Evolutionary conservation across 352 stramenopile genomes (phyloP).

Genomic region (Globisporangium parvum): DNA sequence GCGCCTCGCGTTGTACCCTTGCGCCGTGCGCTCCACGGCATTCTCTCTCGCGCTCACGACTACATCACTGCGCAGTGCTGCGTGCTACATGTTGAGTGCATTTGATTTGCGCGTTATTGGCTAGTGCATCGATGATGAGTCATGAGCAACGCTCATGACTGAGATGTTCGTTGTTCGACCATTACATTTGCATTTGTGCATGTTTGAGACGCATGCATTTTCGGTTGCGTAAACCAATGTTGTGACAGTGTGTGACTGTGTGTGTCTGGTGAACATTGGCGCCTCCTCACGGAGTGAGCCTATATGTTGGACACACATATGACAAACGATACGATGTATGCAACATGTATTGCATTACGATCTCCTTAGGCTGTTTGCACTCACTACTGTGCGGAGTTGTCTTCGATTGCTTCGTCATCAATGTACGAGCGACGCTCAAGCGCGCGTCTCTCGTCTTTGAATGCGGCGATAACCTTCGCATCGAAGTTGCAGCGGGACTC

Average conservation of each 20-base stretch:
- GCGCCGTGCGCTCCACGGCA: too few species aligned
- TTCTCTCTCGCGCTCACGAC: too few species aligned
- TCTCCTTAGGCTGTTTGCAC: background rate
- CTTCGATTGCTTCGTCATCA: conserved; percentile 6
- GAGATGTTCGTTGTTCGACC: too few species aligned
- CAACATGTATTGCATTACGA: background rate
- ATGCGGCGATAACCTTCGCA: conserved; percentile 2
- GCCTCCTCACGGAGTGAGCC: background rate
- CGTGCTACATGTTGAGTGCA: too few species aligned
- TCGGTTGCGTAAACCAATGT: background rate
- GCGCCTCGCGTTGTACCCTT: too few species aligned
- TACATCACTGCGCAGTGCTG: too few species aligned
- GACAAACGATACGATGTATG: background rate
- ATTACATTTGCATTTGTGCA: too few species aligned
- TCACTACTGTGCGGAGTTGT: background rate
- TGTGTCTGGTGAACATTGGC: background rate
- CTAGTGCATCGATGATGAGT: too few species aligned
- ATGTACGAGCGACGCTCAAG: conserved; percentile 9
- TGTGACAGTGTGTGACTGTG: background rate
- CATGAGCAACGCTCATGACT: too few species aligned
- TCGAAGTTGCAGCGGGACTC: conserved; percentile 6
- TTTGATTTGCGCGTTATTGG: too few species aligned
- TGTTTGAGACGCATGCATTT: background rate
- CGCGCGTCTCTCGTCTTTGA: conserved; percentile 1
- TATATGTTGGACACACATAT: background rate